Base-by-base conservation (phyloP, 1,139 yeast genomes). In the Suhomyces atakaporum region DNA sequence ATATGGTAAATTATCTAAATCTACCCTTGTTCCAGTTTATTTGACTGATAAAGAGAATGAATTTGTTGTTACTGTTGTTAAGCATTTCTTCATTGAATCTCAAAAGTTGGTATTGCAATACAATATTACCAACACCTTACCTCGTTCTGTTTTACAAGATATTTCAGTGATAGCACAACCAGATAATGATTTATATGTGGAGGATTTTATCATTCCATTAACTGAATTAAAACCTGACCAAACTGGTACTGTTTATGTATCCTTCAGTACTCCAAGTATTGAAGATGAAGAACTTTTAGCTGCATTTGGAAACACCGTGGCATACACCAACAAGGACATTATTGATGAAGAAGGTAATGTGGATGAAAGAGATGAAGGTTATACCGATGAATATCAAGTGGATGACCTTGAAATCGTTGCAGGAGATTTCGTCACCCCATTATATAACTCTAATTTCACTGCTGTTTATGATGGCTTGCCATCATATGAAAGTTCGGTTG, bases 1-100 rank as follows among this genome's bases (percentile, higher is more conserved):
- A 1, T 89, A 81, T 54, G 98, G 98, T 43, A 63, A 75, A 35
- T 71, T 90, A 47, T 69, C 89, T 48, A 88, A 85, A 63, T 78
- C 92, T 7, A 82, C 95, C 2, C 29, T 53, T 7, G 61, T 67
- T 32, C 75, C 79, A 36, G 69, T 79, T 39, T 79, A 84, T 49
- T 77, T 92, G 54, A 90, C 98, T 22, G 98, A 92, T 59, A 76
- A 79, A 45, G 98, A 90, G 58, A 89, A 95, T 46, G 99, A 92
- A 63, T 89, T 89, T 59, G 92, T 88, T 35, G 96, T 94, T 36
- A 75, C 76, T 37, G 92, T 86, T 23, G 74, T 86, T 39, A 89
- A 87, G 62, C 97, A 90, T 61, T 67, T 89, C 42, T 92, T 85
- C 64, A 54, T 66, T 30, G 75, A 68, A 18, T 65, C 77, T 36